A percentile compares a stretch with the other conserved stretches of the same genome.
These are phyloP conservation scores for Heliosperma pusillum DNA, from an alignment of 148 eudicot genomes.

Conservation along the genomic window DNA sequence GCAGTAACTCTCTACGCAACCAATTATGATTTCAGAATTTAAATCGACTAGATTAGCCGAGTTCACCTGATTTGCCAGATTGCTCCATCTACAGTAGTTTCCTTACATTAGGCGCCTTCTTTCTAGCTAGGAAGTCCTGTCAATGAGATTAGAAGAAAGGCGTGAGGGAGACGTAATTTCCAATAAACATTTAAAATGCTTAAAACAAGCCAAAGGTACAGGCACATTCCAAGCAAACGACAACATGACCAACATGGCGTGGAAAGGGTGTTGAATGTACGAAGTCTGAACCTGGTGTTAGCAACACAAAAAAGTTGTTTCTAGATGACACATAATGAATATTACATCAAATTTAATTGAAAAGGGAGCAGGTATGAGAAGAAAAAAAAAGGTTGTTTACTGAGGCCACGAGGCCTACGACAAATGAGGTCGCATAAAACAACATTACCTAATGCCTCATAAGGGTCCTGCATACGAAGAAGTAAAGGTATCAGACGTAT, in stretches of 20 bases:
- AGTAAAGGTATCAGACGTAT: neutral
- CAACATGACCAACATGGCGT: too few relatives aligned
- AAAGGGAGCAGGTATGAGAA: neutral
- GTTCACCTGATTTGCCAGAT: conserved; percentile 29
- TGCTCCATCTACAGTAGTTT: conserved; percentile 31
- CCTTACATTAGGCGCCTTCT: conserved; percentile 22
- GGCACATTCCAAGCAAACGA: neutral
- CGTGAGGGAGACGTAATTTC: too few relatives aligned
- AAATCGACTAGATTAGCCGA: conserved; percentile 28
- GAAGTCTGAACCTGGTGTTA: too few relatives aligned
- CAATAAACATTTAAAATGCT: too few relatives aligned
- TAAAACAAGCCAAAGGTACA: neutral
- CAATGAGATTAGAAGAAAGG: neutral
- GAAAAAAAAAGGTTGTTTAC: neutral
- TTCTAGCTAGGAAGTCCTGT: conserved; percentile 39
- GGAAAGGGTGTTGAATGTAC: too few relatives aligned
- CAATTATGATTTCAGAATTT: conserved; percentile 21
- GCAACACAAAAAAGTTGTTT: too few relatives aligned
- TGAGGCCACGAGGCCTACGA: neutral
- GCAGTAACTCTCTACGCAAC: conserved; percentile 33
- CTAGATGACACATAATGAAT: too few relatives aligned
- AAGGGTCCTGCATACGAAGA: neutral
- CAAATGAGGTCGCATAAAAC: neutral
- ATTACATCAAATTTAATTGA: too few relatives aligned
- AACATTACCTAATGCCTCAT: neutral